A percentile compares a stretch with the other conserved stretches of the same genome.
Evolutionary conservation across 768 basidiomycete genomes (phyloP).

Genomic region (Porphyrellus cyaneotinctus): DNA sequence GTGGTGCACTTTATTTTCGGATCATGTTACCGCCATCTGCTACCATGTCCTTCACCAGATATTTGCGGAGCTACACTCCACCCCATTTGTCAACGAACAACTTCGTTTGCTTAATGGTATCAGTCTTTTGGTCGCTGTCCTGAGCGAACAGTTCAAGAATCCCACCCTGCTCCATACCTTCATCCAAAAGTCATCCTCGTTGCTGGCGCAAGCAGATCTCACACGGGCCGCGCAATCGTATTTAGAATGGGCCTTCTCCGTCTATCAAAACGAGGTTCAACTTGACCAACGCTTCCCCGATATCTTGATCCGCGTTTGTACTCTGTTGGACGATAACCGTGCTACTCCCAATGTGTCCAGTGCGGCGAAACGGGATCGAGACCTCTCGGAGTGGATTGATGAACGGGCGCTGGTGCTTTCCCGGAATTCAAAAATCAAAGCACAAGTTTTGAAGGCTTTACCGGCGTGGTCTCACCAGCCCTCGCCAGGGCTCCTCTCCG

Average conservation of each 20-base stretch:
- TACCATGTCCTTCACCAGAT: slow-evolving; percentile 78
- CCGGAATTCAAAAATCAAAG: slow-evolving; percentile 33
- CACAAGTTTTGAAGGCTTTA: slow-evolving; percentile 52
- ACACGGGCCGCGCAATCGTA: slow-evolving; percentile 68
- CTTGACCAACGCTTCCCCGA: slow-evolving; percentile 57
- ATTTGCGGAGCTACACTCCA: slow-evolving; percentile 59
- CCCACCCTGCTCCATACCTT: slow-evolving; percentile 62
- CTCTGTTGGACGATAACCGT: slow-evolving; percentile 54
- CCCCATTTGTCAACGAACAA: slow-evolving; percentile 81
- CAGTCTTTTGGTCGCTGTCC: slow-evolving; percentile 67
- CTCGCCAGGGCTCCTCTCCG: slow-evolving; percentile 40
- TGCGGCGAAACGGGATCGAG: slow-evolving; percentile 37
- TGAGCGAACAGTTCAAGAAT: slow-evolving; percentile 52
- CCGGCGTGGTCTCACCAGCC: slow-evolving; percentile 75
- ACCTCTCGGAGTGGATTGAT: slow-evolving; percentile 64
- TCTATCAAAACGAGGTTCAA: slow-evolving; percentile 40
- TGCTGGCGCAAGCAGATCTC: slow-evolving; percentile 68
- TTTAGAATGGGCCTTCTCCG: slow-evolving; percentile 68
- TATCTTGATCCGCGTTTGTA: slow-evolving; percentile 64
- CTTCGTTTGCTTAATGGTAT: slow-evolving; percentile 68
- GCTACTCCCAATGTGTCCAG: slow-evolving; percentile 27
- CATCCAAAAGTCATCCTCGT: slow-evolving; percentile 58
- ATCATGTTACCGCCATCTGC: slow-evolving; percentile 52
- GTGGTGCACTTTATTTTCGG: slow-evolving; percentile 51
- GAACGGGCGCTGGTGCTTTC: slow-evolving; percentile 43